Evolutionary conservation across 768 basidiomycete species (phyloP).

Genomic region (Rhodotorula babjevae): DNA sequence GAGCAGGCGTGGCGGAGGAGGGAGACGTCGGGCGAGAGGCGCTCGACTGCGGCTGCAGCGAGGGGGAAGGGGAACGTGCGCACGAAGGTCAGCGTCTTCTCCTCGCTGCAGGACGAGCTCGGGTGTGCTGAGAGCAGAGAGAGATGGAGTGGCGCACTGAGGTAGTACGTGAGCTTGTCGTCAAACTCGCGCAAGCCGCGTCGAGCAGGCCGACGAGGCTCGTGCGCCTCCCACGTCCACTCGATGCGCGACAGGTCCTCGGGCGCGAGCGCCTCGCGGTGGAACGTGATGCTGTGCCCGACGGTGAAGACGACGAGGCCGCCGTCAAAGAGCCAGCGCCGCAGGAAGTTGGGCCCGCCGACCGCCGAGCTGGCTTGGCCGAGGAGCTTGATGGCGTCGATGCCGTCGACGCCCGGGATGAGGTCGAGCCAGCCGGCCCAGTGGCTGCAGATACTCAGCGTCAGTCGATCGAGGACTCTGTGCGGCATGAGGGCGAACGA

Average conservation of each 20-base stretch:
- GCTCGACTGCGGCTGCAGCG: slow-evolving; percentile 19
- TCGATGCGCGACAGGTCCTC: slow-evolving; percentile 20
- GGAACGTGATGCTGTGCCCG: slow-evolving; percentile 29
- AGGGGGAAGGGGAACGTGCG: too few species aligned
- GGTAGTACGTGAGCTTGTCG: slow-evolving; percentile 33
- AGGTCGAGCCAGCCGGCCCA: slow-evolving; percentile 36
- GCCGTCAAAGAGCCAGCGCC: slow-evolving; percentile 34
- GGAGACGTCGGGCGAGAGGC: slow-evolving; percentile 8
- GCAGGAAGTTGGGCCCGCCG: slow-evolving; percentile 34
- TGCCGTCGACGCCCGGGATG: slow-evolving; percentile 11
- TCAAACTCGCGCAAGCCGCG: not conserved
- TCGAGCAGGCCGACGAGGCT: slow-evolving; percentile 1
- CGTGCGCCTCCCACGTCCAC: slow-evolving; percentile 24
- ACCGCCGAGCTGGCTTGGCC: slow-evolving; percentile 8
- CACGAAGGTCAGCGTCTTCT: too few species aligned
- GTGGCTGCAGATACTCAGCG: slow-evolving; percentile 6
- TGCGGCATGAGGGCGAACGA: not conserved
- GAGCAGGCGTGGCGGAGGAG: slow-evolving; percentile 26
- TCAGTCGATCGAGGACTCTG: not conserved
- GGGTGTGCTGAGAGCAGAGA: not conserved
- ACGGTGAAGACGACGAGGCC: slow-evolving; percentile 12
- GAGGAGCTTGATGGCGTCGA: slow-evolving; percentile 19
- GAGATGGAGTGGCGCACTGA: slow-evolving; percentile 7
- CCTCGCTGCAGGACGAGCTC: too few species aligned
- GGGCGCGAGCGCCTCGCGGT: slow-evolving; percentile 6